Evolutionary conservation across 768 basidiomycete species (phyloP).

Genomic region (Leccinum obscurum): DNA sequence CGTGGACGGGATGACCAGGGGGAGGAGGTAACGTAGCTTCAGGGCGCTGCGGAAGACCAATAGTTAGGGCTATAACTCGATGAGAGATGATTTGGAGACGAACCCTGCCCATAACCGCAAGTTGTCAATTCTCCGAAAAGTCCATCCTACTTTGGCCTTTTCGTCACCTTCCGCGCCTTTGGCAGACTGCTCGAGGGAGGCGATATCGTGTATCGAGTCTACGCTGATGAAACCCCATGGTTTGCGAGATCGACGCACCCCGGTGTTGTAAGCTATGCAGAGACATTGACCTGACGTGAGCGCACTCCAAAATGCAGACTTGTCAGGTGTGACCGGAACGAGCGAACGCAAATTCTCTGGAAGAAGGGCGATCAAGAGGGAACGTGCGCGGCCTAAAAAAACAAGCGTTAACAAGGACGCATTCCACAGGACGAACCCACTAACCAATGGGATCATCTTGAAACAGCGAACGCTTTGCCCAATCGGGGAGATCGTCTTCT

Average conservation of each 20-base stretch:
- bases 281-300: constrained; percentile 79
- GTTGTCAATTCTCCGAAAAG: constrained; percentile 85
- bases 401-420: constrained; percentile 5
- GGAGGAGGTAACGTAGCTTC: constrained; percentile 78
- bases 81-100: constrained; percentile 27
- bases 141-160: constrained; percentile 64
- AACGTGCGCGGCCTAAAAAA: constrained; percentile 59
- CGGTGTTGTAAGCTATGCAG: constrained; percentile 78
- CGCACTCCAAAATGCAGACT: constrained; percentile 45
- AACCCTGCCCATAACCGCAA: constrained; percentile 83
- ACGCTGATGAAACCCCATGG: constrained; percentile 87
- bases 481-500: constrained; percentile 72
- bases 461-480: constrained; percentile 68
- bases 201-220: constrained; percentile 78
- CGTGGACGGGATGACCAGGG: constrained; percentile 56
- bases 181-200: constrained; percentile 57
- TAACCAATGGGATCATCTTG: constrained; percentile 57
- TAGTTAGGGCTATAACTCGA: neutral
- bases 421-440: constrained; percentile 22
- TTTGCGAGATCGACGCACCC: constrained; percentile 74
- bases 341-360: constrained; percentile 52
- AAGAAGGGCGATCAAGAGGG: constrained; percentile 59
- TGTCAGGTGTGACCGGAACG: constrained; percentile 36
- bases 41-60: constrained; percentile 54
- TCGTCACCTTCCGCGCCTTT: constrained; percentile 39